These are phyloP conservation scores for Tricholoma furcatifolium DNA, from an alignment of 768 basidiomycete genomes.

Conservation along the genomic window DNA sequence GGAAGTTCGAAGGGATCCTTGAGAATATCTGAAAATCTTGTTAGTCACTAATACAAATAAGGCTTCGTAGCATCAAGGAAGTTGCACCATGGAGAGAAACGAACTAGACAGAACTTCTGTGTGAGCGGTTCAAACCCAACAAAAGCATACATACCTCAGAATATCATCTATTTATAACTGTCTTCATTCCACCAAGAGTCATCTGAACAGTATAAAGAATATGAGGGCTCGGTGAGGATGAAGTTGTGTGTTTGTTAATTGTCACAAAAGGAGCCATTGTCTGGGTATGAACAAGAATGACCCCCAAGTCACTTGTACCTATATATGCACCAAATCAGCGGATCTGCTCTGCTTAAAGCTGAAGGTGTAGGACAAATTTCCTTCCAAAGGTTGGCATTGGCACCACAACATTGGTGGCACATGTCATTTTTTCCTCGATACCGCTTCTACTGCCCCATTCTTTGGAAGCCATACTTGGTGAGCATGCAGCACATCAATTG, in stretches of 20 bases:
- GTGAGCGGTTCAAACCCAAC: background rate
- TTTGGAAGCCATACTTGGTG: no score
- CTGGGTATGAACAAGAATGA: background rate
- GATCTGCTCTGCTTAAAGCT: conserved; percentile 1
- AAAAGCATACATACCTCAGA: conserved; percentile 35
- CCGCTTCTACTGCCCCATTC: no score
- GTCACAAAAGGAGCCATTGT: conserved; percentile 26
- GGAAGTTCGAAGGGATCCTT: conserved; percentile 42
- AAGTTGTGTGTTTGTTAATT: conserved; percentile 43
- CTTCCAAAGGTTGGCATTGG: background rate
- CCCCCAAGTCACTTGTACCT: background rate
- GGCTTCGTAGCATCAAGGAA: background rate
- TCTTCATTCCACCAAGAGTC: conserved; percentile 28
- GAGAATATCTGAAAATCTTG: conserved; percentile 17
- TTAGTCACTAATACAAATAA: background rate
- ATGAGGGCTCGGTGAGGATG: conserved; percentile 47
- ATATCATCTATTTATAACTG: conserved; percentile 33
- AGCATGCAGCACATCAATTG: no score
- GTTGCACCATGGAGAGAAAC: conserved; percentile 33
- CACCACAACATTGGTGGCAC: no score
- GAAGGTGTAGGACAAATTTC: background rate
- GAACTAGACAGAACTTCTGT: conserved; percentile 26
- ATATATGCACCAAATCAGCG: background rate
- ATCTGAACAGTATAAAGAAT: conserved; percentile 43
- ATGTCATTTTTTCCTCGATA: no score